Conservation (phyloP, 805 yeast genomes). For the Metschnikowia amazonensis region DNA sequence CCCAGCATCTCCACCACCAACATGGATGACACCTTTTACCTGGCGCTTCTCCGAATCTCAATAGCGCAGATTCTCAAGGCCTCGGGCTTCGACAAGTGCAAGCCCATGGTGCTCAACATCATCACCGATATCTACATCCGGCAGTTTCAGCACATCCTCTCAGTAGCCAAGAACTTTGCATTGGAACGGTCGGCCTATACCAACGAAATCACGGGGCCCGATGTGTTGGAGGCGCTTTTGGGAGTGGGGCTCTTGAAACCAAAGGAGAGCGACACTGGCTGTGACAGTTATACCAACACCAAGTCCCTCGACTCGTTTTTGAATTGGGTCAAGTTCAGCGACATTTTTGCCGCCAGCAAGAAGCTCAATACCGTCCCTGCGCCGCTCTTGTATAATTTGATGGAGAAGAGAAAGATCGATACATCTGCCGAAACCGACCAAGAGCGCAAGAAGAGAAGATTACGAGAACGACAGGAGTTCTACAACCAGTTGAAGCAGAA, state of each 20-base stretch:
- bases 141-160: conserved; percentile 52
- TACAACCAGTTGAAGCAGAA: conserved; percentile 35
- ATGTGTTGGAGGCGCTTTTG: conserved; percentile 66
- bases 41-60: conserved; percentile 36
- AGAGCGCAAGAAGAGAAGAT: conserved; percentile 31
- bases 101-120: conserved; percentile 66
- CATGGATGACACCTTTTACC: conserved; percentile 41
- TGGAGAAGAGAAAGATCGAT: conserved; percentile 38
- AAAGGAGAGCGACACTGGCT: conserved; percentile 38
- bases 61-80: conserved; percentile 63
- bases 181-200: conserved; percentile 32
- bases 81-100: conserved; percentile 78
- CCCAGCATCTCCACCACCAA: not conserved
- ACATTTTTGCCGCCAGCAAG: conserved; percentile 21
- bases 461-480: conserved; percentile 38
- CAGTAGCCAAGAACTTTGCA: conserved; percentile 49
- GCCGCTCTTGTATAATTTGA: conserved; percentile 28
- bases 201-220: conserved; percentile 53
- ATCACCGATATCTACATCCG: conserved; percentile 74
- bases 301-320: conserved; percentile 35
- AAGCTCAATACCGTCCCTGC: conserved; percentile 30
- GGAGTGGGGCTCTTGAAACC: conserved; percentile 63
- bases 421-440: conserved; percentile 33
- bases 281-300: conserved; percentile 36
- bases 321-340: conserved; percentile 35